Evolutionary conservation across 768 basidiomycete genomes (phyloP), one percentile per base, ranked within the genome.

Genomic region (Saitozyma podzolica): DNA sequence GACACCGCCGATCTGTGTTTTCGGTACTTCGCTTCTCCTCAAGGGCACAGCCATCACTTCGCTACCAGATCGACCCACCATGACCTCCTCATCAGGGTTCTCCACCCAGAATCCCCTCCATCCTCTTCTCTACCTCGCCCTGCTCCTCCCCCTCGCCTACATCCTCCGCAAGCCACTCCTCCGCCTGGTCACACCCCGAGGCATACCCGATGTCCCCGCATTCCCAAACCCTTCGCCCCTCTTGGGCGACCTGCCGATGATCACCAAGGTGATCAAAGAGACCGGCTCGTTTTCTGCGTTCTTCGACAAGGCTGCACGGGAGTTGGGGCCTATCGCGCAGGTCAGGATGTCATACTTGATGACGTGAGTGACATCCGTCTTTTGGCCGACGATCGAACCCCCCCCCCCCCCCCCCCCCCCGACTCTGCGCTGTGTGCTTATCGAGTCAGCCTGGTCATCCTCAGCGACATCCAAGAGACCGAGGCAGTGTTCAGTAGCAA

Each of bases 321-420:
- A 67, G 6, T 54, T 62, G 1, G 64, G 74, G 19, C 63, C 67
- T 8, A 67, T 75, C n/a, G 63, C 62, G 17, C 71, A 75, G 42
- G 45, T 75, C 52, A 56, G 67, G 19, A 29, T 73, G 6, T 65
- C 68, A 7, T 59, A 61, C 13, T 55, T 65, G 11, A 56, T 29
- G 5, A 62, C 58, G 69, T 70, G 10, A 56, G 69, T 60, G 8
- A 8, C 37, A n/a, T n/a, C n/a, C n/a, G n/a, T n/a, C n/a, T n/a
- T n/a, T n/a, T n/a, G n/a, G n/a, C n/a, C n/a, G n/a, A n/a, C n/a
- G n/a, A n/a, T n/a, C n/a, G n/a, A n/a, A n/a, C 40, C 9, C 40
- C 8, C n/a, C 20, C 16, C 43, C 9, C 9, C 43, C 9, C 43
- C 43, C 43, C 9, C 43, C 9, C 43, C 43, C n/a, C n/a, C n/a